Percentiles rank a stretch among this genome's conserved stretches.
Conservation (phyloP, 257 asterid genomes). For the Fraxinus quadrangulata region DNA sequence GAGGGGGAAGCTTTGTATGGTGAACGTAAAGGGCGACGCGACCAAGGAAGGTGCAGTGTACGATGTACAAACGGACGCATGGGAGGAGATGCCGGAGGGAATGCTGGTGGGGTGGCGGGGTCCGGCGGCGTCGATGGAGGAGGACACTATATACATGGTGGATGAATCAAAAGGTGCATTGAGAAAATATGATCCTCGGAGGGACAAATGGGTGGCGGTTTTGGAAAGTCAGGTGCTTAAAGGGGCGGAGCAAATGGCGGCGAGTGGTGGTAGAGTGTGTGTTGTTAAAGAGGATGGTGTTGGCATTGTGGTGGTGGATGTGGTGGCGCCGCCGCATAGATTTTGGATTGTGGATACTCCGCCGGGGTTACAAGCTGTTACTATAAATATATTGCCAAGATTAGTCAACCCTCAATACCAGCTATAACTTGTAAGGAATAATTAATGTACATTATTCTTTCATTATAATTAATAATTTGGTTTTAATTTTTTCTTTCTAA, state of each 20-base stretch:
- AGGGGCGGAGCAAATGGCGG: conserved; percentile 68
- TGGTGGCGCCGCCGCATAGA: conserved; percentile 41
- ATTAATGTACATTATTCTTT: background rate
- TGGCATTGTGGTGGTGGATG: conserved; percentile 63
- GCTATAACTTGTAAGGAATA: background rate
- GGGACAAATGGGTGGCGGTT: conserved; percentile 59
- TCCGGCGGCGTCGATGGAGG: conserved; percentile 75
- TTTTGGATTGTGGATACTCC: conserved; percentile 65
- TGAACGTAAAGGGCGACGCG: conserved; percentile 68
- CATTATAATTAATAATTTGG: background rate
- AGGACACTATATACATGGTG: conserved; percentile 60
- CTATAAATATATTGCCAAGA: conserved; percentile 70
- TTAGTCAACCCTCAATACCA: conserved; percentile 18
- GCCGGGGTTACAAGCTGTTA: conserved; percentile 41
- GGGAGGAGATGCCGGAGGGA: conserved; percentile 82
- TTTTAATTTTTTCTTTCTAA: background rate
- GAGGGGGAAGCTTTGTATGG: conserved; percentile 85
- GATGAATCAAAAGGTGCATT: conserved; percentile 64
- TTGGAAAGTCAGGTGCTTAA: conserved; percentile 37
- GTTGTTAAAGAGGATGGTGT: conserved; percentile 44
- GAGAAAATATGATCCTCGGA: conserved; percentile 45
- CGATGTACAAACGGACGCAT: conserved; percentile 44
- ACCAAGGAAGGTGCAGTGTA: conserved; percentile 68
- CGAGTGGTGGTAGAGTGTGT: conserved; percentile 67
- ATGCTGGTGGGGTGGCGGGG: conserved; percentile 84